These are phyloP conservation scores for Coemansia sp. DNA, from an alignment of 192 early-diverging fungal species.

Conservation along the genomic window DNA sequence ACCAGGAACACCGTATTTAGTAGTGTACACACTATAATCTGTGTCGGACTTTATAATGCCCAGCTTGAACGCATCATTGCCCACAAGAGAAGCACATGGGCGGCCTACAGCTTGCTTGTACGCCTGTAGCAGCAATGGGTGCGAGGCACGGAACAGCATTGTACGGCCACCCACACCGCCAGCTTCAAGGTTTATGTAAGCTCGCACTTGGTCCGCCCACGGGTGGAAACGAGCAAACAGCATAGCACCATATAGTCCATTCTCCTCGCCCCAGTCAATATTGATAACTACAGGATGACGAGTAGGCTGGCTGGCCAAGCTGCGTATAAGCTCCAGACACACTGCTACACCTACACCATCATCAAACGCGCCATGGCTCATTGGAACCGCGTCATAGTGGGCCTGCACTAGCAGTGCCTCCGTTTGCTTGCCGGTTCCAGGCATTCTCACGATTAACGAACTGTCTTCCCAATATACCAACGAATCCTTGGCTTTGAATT, in stretches of 20 bases:
- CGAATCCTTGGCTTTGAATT: conserved; percentile 24
- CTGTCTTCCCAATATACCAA: conserved; percentile 54
- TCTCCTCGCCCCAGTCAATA: conserved; percentile 73
- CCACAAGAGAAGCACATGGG: conserved; percentile 62
- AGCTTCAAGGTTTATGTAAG: conserved; percentile 69
- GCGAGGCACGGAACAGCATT: conserved; percentile 61
- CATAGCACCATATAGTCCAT: conserved; percentile 61
- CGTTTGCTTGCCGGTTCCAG: conserved; percentile 50
- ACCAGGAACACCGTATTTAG: conserved; percentile 57
- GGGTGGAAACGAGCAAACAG: conserved; percentile 62
- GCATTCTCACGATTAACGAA: conserved; percentile 62
- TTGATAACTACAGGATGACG: conserved; percentile 65
- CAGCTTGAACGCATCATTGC: conserved; percentile 62
- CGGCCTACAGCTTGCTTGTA: conserved; percentile 38
- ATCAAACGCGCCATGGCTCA: conserved; percentile 69
- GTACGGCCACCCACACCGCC: conserved; percentile 71
- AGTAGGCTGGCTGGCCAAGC: conserved; percentile 58
- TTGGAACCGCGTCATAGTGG: conserved; percentile 68
- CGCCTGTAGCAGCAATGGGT: conserved; percentile 38
- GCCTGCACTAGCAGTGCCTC: conserved; percentile 65
- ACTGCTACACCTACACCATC: conserved; percentile 66
- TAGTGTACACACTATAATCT: conserved; percentile 64
- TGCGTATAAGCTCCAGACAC: conserved; percentile 64
- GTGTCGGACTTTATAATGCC: conserved; percentile 63
- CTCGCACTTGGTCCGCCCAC: conserved; percentile 62